Percentiles rank a stretch among this genome's conserved stretches.
These are phyloP conservation scores for Aeschynomene evenia DNA, from an alignment of 306 rosid species.

Conservation along the genomic window DNA sequence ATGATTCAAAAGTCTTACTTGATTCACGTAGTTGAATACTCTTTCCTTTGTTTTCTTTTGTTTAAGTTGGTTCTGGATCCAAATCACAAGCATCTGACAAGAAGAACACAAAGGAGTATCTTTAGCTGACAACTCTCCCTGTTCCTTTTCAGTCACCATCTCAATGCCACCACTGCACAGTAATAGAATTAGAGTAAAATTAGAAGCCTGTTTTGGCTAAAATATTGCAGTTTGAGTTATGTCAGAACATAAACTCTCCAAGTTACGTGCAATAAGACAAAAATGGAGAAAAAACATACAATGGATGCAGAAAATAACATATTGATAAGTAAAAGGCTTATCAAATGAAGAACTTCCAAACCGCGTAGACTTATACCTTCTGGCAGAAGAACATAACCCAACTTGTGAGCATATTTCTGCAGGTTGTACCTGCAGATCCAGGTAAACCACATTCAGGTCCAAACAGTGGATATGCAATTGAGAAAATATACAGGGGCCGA, in stretches of 20 bases:
- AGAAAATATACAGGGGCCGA: neutral
- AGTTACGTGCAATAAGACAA: neutral
- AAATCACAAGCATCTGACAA: constrained; percentile 75
- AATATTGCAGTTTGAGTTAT: neutral
- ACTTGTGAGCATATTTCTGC: constrained; percentile 52
- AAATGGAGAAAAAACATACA: neutral
- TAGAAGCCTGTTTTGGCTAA: constrained; percentile 4
- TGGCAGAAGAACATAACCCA: constrained; percentile 54
- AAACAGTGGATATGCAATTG: neutral
- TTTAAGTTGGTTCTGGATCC: constrained; percentile 75
- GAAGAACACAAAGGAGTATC: constrained; percentile 57
- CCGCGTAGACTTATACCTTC: constrained; percentile 45
- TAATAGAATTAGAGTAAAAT: constrained; percentile 15
- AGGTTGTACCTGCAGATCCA: constrained; percentile 60
- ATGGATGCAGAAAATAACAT: neutral
- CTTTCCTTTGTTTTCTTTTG: constrained; percentile 62
- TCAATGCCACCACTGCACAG: constrained; percentile 54
- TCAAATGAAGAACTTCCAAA: constrained; percentile 23
- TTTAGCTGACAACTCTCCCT: constrained; percentile 33
- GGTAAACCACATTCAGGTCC: constrained; percentile 10
- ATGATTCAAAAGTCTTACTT: constrained; percentile 44
- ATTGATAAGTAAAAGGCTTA: neutral
- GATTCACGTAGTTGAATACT: constrained; percentile 60
- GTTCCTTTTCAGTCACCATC: constrained; percentile 58
- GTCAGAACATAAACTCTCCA: constrained; percentile 11